Percentiles rank a stretch among this genome's conserved stretches.
Conservation (phyloP, 345 rosid genomes). For the Durio zibethinus region DNA sequence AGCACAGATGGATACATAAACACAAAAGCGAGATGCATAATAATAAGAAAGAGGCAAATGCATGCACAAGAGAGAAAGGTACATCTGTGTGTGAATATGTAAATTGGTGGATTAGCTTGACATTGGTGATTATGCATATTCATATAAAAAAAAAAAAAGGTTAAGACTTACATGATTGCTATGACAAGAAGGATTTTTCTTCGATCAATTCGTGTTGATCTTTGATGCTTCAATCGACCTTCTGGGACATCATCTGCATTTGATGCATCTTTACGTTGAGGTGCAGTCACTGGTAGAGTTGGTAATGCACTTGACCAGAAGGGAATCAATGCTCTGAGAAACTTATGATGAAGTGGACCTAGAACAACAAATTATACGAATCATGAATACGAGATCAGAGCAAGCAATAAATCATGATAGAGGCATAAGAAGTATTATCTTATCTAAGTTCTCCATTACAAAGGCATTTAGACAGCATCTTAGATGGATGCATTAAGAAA, state of each 20-base stretch:
- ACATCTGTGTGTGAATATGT: background rate
- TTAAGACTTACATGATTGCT: constrained; percentile 74
- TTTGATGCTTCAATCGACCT: constrained; percentile 60
- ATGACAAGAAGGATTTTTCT: constrained; percentile 79
- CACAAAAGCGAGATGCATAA: background rate
- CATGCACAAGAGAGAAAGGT: background rate
- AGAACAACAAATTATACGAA: constrained; percentile 15
- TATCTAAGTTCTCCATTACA: background rate
- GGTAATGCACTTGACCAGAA: constrained; percentile 99
- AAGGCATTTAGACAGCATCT: background rate
- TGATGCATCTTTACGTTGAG: constrained; percentile 69
- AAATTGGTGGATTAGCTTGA: background rate
- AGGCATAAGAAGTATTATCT: background rate
- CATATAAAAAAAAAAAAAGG: background rate
- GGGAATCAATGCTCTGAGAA: constrained; percentile 88
- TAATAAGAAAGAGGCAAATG: background rate
- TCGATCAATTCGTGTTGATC: constrained; percentile 81
- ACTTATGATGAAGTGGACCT: constrained; percentile 88
- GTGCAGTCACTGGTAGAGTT: constrained; percentile 93
- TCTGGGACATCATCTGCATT: constrained; percentile 65
- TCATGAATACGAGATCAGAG: background rate
- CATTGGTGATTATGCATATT: background rate
- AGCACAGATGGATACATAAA: background rate
- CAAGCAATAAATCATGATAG: background rate
- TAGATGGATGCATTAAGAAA: background rate